Evolutionary conservation across 441 rosid species (phyloP).

Genomic region (Jatropha multifida): DNA sequence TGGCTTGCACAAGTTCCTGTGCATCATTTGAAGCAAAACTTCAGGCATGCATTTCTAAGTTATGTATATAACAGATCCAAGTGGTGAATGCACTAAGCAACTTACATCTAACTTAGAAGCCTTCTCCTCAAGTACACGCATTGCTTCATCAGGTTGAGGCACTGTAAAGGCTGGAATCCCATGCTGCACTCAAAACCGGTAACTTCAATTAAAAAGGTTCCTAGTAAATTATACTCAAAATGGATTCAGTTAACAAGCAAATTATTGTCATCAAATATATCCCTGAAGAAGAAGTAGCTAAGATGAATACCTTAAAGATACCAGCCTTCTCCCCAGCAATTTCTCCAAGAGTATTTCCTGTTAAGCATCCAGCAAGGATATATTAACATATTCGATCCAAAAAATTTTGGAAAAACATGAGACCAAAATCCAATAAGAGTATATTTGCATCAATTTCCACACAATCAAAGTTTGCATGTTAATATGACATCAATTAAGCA

Average conservation of each 20-base stretch:
- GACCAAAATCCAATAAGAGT: not conserved
- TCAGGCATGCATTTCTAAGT: constrained; percentile 1
- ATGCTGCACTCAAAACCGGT: constrained; percentile 42
- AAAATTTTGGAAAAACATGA: not conserved
- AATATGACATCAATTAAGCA: not conserved
- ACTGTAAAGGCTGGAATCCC: constrained; percentile 91
- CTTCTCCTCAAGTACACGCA: constrained; percentile 80
- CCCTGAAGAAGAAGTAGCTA: constrained; percentile 9
- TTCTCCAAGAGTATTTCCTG: constrained; percentile 91
- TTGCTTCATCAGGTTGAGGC: constrained; percentile 95
- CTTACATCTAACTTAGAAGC: constrained; percentile 75
- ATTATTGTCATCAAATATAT: constrained; percentile 17
- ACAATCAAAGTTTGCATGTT: not conserved
- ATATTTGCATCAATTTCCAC: not conserved
- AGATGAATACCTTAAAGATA: constrained; percentile 75
- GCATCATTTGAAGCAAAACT: constrained; percentile 8
- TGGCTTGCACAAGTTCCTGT: not conserved
- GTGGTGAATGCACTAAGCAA: constrained; percentile 22
- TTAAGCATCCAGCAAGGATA: constrained; percentile 29
- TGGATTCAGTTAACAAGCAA: constrained; percentile 16
- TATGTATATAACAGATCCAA: not conserved
- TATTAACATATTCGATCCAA: constrained; percentile 5
- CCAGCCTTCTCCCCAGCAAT: constrained; percentile 99
- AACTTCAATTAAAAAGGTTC: not conserved
- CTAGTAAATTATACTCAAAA: not conserved